These are phyloP conservation scores for Eimeria necatrix DNA, from an alignment of 169 alveolate species.

Conservation along the genomic window DNA sequence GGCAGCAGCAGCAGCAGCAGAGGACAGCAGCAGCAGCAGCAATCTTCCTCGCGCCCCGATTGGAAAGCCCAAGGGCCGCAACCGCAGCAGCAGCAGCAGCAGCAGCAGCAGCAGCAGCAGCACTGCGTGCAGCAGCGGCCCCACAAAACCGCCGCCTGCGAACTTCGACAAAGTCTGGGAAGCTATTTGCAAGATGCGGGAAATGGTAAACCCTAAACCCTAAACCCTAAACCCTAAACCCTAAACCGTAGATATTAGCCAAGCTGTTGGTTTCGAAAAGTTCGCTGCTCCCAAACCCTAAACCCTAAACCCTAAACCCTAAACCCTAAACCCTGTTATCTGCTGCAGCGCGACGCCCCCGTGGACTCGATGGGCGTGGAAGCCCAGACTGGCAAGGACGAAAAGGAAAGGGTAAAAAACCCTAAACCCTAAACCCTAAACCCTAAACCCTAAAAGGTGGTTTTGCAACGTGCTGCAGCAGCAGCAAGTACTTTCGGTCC, in stretches of 20 bases:
- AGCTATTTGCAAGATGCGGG: slow-evolving; percentile 30
- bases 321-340: not conserved
- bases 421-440: too few species aligned
- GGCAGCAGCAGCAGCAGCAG: slow-evolving; percentile 3
- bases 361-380: slow-evolving; percentile 71
- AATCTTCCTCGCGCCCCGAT: not conserved
- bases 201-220: not conserved
- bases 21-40: not conserved
- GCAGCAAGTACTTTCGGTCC: not conserved
- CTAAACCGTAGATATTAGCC: too few species aligned
- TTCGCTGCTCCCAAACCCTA: not conserved
- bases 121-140: not conserved
- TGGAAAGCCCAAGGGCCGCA: slow-evolving; percentile 16
- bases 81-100: slow-evolving; percentile 8
- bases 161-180: slow-evolving; percentile 51
- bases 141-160: slow-evolving; percentile 26
- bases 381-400: slow-evolving; percentile 16
- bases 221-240: not conserved
- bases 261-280: too few species aligned
- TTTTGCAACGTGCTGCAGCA: not conserved
- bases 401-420: not conserved
- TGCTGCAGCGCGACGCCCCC: slow-evolving; percentile 69
- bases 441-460: too few species aligned
- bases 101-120: slow-evolving; percentile 37
- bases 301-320: not conserved